Percentiles rank a stretch among this genome's conserved stretches.
Evolutionary conservation across 116 monocot species (phyloP).

Genomic region (Zostera marina): DNA sequence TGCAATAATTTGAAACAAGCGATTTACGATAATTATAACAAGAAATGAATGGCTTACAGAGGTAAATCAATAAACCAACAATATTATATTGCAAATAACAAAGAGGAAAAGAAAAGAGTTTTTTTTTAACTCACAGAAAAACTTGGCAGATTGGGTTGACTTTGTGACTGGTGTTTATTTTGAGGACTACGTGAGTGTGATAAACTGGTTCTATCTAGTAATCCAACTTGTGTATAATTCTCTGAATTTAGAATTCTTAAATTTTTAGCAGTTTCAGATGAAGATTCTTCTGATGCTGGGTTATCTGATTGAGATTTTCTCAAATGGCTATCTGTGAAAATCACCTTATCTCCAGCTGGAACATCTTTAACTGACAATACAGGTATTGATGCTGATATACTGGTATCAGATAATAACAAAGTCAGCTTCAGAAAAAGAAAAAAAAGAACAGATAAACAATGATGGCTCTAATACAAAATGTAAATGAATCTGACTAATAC

Average conservation of each 20-base stretch:
- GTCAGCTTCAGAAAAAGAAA: not conserved
- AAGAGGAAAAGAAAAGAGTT: not conserved
- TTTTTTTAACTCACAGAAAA: slow-evolving; percentile 28
- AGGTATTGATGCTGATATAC: slow-evolving; percentile 10
- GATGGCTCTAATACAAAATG: not conserved
- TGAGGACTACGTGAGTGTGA: slow-evolving; percentile 22
- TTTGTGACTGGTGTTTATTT: slow-evolving; percentile 12
- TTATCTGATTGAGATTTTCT: slow-evolving; percentile 17
- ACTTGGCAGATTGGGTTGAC: slow-evolving; percentile 18
- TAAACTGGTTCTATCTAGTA: slow-evolving; percentile 29
- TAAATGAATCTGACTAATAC: slow-evolving; percentile 1
- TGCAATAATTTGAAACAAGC: too few relatives aligned
- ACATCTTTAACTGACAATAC: slow-evolving; percentile 3
- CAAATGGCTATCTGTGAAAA: slow-evolving; percentile 12
- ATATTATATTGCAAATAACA: not conserved
- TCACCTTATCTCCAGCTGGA: slow-evolving; percentile 15
- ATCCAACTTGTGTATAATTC: slow-evolving; percentile 24
- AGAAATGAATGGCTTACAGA: too few relatives aligned
- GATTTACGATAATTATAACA: not conserved
- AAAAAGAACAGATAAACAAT: not conserved
- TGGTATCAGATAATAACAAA: slow-evolving; percentile 7
- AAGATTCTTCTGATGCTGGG: slow-evolving; percentile 10
- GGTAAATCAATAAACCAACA: too few relatives aligned
- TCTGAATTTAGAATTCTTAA: slow-evolving; percentile 20
- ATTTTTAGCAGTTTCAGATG: slow-evolving; percentile 12